phyloP scores from a whole-genome alignment of 208 protist genomes.

The Leishmania braziliensis region DNA sequence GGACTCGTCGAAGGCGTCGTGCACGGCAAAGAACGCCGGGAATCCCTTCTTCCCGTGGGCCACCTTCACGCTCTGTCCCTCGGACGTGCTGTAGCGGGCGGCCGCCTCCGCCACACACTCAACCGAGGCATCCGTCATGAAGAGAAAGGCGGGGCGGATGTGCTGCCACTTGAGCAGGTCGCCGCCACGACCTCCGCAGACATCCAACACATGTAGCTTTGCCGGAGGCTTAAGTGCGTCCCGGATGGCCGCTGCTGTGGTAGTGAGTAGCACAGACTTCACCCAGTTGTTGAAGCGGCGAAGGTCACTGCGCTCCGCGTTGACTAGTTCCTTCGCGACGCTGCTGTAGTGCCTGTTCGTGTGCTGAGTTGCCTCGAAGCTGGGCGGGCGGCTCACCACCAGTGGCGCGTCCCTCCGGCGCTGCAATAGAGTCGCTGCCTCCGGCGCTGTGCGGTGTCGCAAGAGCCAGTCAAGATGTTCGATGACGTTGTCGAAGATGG shows the following conservation, averaged over 20 bases:
- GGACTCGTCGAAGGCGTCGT: constrained; percentile 63
- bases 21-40: constrained; percentile 61
- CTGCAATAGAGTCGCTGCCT: constrained; percentile 20
- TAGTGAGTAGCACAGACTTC: constrained; percentile 43
- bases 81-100: constrained; percentile 60
- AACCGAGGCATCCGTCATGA: constrained; percentile 70
- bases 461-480: constrained; percentile 65
- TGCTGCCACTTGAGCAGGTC: constrained; percentile 82
- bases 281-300: constrained; percentile 82
- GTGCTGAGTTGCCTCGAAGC: constrained; percentile 26
- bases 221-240: constrained; percentile 13
- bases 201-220: constrained; percentile 50
- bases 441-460: constrained; percentile 15
- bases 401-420: constrained; percentile 14
- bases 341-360: constrained; percentile 70
- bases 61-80: constrained; percentile 70
- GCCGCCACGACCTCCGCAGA: constrained; percentile 78
- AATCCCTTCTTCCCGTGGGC: constrained; percentile 38
- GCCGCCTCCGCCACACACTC: constrained; percentile 77
- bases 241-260: constrained; percentile 11
- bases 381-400: constrained; percentile 1
- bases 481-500: constrained; percentile 63
- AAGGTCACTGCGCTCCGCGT: constrained; percentile 48
- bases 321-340: constrained; percentile 47
- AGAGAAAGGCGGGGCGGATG: constrained; percentile 51